Conservation (phyloP, 2,329 filamentous ascomycete species). For the Trichoderma harzianum region DNA sequence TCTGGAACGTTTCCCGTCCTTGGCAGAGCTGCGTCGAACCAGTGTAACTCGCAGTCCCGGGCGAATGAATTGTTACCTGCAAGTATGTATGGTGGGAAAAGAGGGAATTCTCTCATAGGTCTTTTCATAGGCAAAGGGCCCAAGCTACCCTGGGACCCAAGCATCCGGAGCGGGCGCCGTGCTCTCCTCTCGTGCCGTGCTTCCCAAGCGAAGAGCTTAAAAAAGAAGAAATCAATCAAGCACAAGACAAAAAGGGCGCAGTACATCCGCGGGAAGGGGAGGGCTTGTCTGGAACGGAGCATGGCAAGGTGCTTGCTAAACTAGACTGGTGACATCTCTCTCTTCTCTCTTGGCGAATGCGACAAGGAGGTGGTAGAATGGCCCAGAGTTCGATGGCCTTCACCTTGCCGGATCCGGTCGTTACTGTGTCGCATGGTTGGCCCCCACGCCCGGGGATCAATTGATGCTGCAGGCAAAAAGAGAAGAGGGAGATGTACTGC, state of each 20-base stretch:
- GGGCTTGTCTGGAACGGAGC: neutral
- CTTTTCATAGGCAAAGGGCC: neutral
- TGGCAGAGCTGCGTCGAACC: neutral
- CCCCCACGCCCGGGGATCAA: slow-evolving; percentile 15
- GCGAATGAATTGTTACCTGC: neutral
- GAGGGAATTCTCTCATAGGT: neutral
- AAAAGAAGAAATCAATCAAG: neutral
- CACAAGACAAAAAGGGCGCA: slow-evolving; percentile 2
- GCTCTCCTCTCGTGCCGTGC: neutral
- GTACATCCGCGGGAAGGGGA: neutral
- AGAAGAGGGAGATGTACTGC: neutral
- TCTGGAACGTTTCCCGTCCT: neutral
- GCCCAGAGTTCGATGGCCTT: neutral
- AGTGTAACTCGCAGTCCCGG: neutral
- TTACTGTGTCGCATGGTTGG: slow-evolving; percentile 13
- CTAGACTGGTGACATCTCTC: slow-evolving; percentile 12
- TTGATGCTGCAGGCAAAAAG: neutral
- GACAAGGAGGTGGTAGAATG: slow-evolving; percentile 1
- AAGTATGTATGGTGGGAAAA: neutral
- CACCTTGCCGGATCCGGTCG: slow-evolving; percentile 8
- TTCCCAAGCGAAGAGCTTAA: slow-evolving; percentile 8
- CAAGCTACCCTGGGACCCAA: neutral
- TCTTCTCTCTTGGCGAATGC: neutral
- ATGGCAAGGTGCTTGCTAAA: neutral
- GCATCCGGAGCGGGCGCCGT: neutral